Evolutionary conservation across 352 stramenopile species (phyloP).

Genomic region (Phytophthora sp.): DNA sequence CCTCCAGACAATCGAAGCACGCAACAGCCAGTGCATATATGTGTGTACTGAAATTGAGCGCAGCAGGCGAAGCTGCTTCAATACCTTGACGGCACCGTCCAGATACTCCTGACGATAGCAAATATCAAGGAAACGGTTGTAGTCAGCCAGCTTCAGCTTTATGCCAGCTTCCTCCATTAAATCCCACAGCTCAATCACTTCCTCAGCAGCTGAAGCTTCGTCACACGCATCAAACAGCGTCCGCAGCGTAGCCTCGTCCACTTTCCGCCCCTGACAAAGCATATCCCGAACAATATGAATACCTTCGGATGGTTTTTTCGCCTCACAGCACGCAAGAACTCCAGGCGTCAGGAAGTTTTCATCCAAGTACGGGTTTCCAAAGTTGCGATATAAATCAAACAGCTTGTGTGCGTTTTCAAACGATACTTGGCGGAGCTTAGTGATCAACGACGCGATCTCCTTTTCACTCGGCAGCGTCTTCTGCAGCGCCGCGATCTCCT

Average conservation of each 20-base stretch:
- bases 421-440: constrained; percentile 67
- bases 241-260: constrained; percentile 74
- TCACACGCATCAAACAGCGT: constrained; percentile 79
- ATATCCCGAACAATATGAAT: constrained; percentile 85
- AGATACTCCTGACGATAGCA: constrained; percentile 82
- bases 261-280: constrained; percentile 84
- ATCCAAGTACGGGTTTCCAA: constrained; percentile 84
- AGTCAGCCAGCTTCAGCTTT: constrained; percentile 59
- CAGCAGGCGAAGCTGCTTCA: constrained; percentile 78
- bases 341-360: constrained; percentile 82
- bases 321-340: constrained; percentile 80
- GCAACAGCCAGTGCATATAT: constrained; percentile 88
- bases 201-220: constrained; percentile 61
- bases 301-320: constrained; percentile 73
- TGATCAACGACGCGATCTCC: constrained; percentile 66
- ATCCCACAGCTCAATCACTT: constrained; percentile 73
- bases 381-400: constrained; percentile 89
- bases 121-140: constrained; percentile 76
- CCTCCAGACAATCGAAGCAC: constrained; percentile 79
- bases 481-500: constrained; percentile 77
- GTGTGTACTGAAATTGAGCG: constrained; percentile 69
- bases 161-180: constrained; percentile 73
- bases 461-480: constrained; percentile 75
- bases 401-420: constrained; percentile 79
- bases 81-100: constrained; percentile 76